Conservation (phyloP, 2,329 filamentous ascomycete species). For the Helminthosporium solani region DNA sequence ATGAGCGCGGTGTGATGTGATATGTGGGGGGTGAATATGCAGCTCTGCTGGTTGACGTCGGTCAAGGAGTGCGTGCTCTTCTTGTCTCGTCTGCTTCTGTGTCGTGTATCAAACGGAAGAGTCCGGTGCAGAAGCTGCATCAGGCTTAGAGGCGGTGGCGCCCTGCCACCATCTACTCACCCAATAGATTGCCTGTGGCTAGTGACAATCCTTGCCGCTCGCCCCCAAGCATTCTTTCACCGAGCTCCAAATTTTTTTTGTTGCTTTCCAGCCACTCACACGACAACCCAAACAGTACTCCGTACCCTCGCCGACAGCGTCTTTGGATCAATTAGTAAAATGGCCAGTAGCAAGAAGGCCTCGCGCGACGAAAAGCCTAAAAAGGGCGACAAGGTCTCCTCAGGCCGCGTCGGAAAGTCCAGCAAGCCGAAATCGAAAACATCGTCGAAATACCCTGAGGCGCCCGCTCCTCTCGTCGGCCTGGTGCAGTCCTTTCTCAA, state of each 20-base stretch:
- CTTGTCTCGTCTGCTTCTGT: conserved; percentile 1
- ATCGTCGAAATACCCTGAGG: conserved; percentile 13
- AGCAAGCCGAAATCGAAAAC: conserved; percentile 2
- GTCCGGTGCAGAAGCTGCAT: not conserved
- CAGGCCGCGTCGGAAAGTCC: conserved; percentile 7
- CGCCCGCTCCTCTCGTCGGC: conserved; percentile 27
- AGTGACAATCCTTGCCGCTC: conserved; percentile 2
- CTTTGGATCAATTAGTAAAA: conserved; percentile 15
- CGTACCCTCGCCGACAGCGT: not conserved
- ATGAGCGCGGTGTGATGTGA: not conserved
- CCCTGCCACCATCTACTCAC: no score
- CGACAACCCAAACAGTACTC: no score
- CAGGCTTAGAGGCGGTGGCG: conserved; percentile 8
- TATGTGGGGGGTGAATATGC: conserved; percentile 1
- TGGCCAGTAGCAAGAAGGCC: conserved; percentile 29
- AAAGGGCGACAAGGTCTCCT: conserved; percentile 5
- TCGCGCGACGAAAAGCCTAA: conserved; percentile 21
- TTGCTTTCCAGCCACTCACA: not conserved
- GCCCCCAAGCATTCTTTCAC: conserved; percentile 16
- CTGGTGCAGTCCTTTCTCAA: conserved; percentile 39
- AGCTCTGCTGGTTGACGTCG: conserved; percentile 1
- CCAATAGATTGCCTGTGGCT: no score
- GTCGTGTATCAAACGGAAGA: conserved; percentile 16
- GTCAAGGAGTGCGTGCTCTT: conserved; percentile 9
- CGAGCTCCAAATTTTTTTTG: conserved; percentile 21